These are phyloP conservation scores for Metarhizium humberi DNA, from an alignment of 2,329 filamentous ascomycete genomes.

Conservation along the genomic window DNA sequence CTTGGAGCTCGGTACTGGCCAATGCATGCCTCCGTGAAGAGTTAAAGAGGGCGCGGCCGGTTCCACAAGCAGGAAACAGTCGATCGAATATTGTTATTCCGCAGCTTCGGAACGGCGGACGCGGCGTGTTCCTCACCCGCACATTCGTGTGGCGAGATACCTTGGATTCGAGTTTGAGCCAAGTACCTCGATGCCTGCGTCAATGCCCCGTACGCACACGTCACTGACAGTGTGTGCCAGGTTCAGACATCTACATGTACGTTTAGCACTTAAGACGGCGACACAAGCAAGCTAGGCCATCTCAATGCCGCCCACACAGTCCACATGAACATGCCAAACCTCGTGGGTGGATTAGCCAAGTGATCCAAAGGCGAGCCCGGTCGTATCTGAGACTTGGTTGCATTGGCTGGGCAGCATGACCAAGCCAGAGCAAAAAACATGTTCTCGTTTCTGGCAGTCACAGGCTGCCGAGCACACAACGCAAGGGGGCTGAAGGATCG, in stretches of 20 bases:
- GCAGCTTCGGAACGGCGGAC: neutral
- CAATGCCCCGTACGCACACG: neutral
- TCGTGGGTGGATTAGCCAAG: neutral
- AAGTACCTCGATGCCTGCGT: neutral
- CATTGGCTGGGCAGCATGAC: neutral
- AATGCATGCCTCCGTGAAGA: neutral
- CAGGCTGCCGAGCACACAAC: no score
- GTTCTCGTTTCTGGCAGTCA: no score
- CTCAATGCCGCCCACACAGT: neutral
- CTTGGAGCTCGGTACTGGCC: neutral
- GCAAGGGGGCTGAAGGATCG: neutral
- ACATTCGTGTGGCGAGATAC: neutral
- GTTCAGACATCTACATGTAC: neutral
- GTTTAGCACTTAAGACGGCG: neutral
- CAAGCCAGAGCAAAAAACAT: no score
- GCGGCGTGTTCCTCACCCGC: neutral
- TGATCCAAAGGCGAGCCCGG: neutral
- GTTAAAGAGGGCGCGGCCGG: conserved; percentile 1
- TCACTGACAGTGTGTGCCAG: neutral
- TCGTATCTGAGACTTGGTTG: neutral
- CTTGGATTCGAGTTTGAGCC: neutral
- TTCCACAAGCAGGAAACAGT: conserved; percentile 5
- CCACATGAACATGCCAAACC: neutral
- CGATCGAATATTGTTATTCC: neutral
- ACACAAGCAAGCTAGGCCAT: neutral